Percentiles rank a stretch among this genome's conserved stretches.
These are phyloP conservation scores for Taiozyma onychis DNA, from an alignment of 1,139 yeast genomes.

Conservation along the genomic window DNA sequence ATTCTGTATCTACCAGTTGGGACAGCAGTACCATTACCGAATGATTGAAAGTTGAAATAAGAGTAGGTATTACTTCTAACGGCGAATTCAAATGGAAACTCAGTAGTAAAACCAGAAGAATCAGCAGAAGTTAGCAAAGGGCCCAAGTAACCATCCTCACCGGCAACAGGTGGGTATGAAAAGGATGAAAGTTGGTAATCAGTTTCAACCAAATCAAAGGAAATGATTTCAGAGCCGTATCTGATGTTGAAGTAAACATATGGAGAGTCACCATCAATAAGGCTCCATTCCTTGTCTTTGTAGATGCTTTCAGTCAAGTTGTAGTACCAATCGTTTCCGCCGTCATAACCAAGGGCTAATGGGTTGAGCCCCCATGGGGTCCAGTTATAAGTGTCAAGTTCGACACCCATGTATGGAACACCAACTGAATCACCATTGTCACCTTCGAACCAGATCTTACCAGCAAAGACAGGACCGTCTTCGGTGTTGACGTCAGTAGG, in stretches of 20 bases:
- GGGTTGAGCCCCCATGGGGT: conserved; percentile 6
- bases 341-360: conserved; percentile 5
- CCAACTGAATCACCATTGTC: conserved; percentile 11
- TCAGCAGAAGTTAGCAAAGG: conserved; percentile 2
- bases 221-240: conserved; percentile 8
- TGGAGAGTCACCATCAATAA: conserved; percentile 6
- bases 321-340: not conserved
- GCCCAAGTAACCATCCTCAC: conserved; percentile 1
- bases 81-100: conserved; percentile 3
- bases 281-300: not conserved
- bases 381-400: conserved; percentile 9
- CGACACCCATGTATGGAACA: conserved; percentile 16
- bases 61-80: not conserved
- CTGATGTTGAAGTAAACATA: conserved; percentile 5
- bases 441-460: conserved; percentile 10
- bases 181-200: conserved; percentile 7
- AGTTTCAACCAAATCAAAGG: conserved; percentile 12
- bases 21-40: conserved; percentile 7
- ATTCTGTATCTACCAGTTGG: conserved; percentile 11
- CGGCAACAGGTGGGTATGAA: conserved; percentile 4
- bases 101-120: not conserved
- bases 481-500: conserved; percentile 1
- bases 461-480: conserved; percentile 6
- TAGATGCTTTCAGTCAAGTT: not conserved
- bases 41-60: conserved; percentile 6